These are phyloP conservation scores for Leishmania guyanensis DNA, from an alignment of 208 protist species.

Conservation along the genomic window DNA sequence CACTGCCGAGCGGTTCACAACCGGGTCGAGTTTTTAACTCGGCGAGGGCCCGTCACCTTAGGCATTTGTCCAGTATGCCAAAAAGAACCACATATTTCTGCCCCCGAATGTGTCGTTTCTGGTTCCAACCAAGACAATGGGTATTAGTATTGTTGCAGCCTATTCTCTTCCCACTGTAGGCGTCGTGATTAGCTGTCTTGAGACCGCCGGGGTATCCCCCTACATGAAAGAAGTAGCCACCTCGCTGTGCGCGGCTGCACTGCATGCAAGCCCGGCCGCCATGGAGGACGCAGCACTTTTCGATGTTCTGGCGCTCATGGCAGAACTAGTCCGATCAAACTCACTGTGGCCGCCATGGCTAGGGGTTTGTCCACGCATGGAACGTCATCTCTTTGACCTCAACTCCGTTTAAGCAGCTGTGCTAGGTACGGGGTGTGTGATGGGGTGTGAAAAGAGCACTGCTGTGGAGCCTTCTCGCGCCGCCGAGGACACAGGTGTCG, in stretches of 20 bases:
- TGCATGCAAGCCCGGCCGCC: conserved; percentile 27
- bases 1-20: background rate
- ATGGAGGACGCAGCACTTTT: conserved; percentile 38
- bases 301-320: conserved; percentile 74
- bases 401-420: conserved; percentile 22
- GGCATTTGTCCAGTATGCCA: conserved; percentile 68
- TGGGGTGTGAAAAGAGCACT: background rate
- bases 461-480: background rate
- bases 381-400: conserved; percentile 69
- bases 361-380: conserved; percentile 75
- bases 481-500: background rate
- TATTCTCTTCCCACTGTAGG: conserved; percentile 52
- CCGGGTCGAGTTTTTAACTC: conserved; percentile 29
- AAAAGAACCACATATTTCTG: conserved; percentile 78
- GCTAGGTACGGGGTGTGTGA: conserved; percentile 27
- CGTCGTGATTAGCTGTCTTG: conserved; percentile 78
- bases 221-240: conserved; percentile 50
- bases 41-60: conserved; percentile 61
- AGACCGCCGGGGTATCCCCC: conserved; percentile 60
- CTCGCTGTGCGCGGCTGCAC: conserved; percentile 40
- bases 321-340: conserved; percentile 50
- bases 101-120: conserved; percentile 86
- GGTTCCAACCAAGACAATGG: conserved; percentile 86
- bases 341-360: conserved; percentile 76
- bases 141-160: conserved; percentile 74